Conservation (phyloP, 805 yeast species). For the Suhomyces kilbournensis region DNA sequence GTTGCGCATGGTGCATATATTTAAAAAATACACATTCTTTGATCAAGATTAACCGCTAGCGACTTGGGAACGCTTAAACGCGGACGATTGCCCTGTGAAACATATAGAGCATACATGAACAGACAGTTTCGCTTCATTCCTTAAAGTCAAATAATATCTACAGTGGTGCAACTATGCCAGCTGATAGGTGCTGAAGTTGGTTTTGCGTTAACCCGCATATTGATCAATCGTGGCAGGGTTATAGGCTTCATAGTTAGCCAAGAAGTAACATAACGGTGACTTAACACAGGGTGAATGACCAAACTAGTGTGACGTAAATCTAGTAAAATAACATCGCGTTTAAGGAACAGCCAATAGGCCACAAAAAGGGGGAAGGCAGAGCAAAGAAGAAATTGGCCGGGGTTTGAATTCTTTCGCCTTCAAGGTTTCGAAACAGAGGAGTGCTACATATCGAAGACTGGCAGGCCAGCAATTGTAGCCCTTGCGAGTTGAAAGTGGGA, state of each 20-base stretch:
- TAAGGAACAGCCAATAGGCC: not conserved
- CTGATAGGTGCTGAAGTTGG: not conserved
- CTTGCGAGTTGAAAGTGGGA: too few relatives aligned
- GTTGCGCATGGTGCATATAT: slow-evolving; percentile 3
- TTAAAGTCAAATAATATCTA: not conserved
- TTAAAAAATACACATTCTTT: not conserved
- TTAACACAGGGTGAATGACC: not conserved
- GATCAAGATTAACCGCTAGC: not conserved
- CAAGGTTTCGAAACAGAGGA: not conserved
- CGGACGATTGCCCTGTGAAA: not conserved
- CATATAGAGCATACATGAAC: not conserved
- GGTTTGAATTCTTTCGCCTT: not conserved
- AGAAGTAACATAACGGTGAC: not conserved
- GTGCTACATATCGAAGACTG: too few relatives aligned
- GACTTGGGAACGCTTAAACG: not conserved
- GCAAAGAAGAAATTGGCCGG: not conserved
- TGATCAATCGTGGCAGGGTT: not conserved
- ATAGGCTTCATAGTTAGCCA: not conserved
- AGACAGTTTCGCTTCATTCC: not conserved
- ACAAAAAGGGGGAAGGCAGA: not conserved
- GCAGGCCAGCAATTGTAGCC: too few relatives aligned
- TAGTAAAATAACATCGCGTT: not conserved
- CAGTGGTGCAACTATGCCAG: not conserved
- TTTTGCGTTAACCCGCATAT: not conserved
- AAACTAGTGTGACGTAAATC: not conserved